A percentile compares a stretch with the other conserved stretches of the same genome.
These are phyloP conservation scores for Solanum aculeatissimum DNA, from an alignment of 305 asterid genomes.

Conservation along the genomic window DNA sequence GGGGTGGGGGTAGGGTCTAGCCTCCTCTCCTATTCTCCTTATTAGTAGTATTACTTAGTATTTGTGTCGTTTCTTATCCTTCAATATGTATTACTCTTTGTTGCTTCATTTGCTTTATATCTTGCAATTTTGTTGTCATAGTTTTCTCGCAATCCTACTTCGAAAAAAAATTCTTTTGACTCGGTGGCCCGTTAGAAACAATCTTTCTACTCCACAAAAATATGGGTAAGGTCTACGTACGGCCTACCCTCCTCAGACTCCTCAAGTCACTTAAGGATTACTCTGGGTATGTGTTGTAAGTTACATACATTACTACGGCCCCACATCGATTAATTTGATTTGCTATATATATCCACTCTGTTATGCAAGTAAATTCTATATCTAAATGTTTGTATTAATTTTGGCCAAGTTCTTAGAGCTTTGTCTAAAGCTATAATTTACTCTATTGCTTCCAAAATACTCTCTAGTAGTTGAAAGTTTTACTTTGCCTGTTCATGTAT, in stretches of 20 bases:
- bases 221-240: no score
- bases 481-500: neutral
- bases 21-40: neutral
- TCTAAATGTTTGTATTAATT: neutral
- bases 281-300: neutral
- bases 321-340: neutral
- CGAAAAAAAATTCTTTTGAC: no score
- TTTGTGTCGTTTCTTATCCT: no score
- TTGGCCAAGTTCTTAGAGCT: neutral
- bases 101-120: no score
- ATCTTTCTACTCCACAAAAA: no score
- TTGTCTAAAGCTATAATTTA: neutral
- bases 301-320: neutral
- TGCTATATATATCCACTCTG: neutral
- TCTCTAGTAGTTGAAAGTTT: neutral
- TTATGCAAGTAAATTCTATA: neutral
- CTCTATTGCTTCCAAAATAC: neutral
- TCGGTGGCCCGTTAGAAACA: neutral
- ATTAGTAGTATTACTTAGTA: no score
- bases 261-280: no score
- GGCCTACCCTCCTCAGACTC: no score
- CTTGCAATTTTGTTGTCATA: no score
- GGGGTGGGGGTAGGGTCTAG: no score
- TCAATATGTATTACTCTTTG: no score
- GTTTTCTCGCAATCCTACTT: no score